Base-by-base conservation (phyloP, 108 stramenopile genomes). In the Schizochytrium sp. region DNA sequence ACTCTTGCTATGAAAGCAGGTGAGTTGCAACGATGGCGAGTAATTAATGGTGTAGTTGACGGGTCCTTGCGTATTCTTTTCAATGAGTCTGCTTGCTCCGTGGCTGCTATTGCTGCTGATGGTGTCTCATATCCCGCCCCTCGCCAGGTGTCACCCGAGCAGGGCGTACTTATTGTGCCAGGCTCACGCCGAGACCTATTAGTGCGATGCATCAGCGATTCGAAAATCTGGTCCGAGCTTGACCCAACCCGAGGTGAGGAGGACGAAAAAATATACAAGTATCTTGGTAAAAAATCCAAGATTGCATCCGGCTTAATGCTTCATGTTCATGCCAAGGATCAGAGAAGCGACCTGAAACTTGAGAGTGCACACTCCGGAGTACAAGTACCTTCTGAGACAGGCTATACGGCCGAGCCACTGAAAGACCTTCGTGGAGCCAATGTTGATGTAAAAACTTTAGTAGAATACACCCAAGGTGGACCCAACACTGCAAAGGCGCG, bases 141-240 rank as follows among this genome's bases (percentile, higher is more conserved):
- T 0, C 61, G 72, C 4, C 72, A 28, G 8, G 50, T 72, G 88
- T 72, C 41, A 13, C 17, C 88, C 4, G 12, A 49, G 41, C 41
- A 72, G 5, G 88, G 46, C 28, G 5, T 89, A 2, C 59, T 87
- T 17, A 46, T 89, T 40, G 89, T 76, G 0, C 89, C 89, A 3
- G 89, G 89, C 40, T 87, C 87, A 3, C 72, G 89, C 4, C 46
- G 12, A 2, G 89, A 89, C 46, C 42, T 89, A 40, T 19, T 46
- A 42, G 76, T 76, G 50, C 55, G 46, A 17, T 89, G 89, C 89
- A 44, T 17, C n/a, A 46, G 10, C 15, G 3, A 56, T 53, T 19
- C 89, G 10, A 7, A 28, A 13, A 12, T 89, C 58, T 8, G 19
- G 17, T 56, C 72, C 28, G 28, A 10, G 53, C 2, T 83, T 38